Conservation (phyloP, 75 land plant genomes). For the Sequoia sempervirens region DNA sequence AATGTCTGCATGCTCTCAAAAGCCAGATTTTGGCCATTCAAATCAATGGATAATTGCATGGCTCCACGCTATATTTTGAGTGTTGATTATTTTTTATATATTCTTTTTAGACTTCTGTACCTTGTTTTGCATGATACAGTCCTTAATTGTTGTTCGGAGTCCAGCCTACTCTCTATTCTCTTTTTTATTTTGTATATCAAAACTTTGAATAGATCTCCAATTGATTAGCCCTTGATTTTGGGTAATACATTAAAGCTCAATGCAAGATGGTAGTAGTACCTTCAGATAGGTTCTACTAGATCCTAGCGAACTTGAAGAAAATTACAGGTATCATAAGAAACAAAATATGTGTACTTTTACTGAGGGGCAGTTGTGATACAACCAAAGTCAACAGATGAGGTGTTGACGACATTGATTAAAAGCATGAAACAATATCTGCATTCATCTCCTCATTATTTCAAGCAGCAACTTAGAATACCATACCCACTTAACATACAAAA, state of each 20-base stretch:
- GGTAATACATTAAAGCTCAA: not conserved
- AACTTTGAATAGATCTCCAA: not conserved
- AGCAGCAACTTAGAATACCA: not conserved
- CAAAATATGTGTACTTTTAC: not conserved
- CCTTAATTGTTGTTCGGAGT: not conserved
- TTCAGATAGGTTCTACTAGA: not conserved
- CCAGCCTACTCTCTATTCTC: not conserved
- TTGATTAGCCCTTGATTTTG: not conserved
- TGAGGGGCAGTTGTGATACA: not conserved
- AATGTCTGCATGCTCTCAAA: not conserved
- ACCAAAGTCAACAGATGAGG: not conserved
- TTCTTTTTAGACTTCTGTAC: not conserved
- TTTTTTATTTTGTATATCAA: not conserved
- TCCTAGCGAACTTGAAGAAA: not conserved
- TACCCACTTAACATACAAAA: not conserved
- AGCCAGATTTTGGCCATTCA: not conserved
- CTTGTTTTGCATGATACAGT: not conserved
- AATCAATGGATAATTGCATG: not conserved
- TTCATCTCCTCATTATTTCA: not conserved
- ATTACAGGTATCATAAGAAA: not conserved
- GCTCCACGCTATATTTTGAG: not conserved
- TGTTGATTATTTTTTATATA: not conserved
- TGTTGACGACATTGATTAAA: not conserved
- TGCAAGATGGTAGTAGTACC: not conserved
- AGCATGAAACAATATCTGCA: not conserved